Base-by-base conservation (phyloP, 2,329 filamentous ascomycete species). In the Phoma sp. region DNA sequence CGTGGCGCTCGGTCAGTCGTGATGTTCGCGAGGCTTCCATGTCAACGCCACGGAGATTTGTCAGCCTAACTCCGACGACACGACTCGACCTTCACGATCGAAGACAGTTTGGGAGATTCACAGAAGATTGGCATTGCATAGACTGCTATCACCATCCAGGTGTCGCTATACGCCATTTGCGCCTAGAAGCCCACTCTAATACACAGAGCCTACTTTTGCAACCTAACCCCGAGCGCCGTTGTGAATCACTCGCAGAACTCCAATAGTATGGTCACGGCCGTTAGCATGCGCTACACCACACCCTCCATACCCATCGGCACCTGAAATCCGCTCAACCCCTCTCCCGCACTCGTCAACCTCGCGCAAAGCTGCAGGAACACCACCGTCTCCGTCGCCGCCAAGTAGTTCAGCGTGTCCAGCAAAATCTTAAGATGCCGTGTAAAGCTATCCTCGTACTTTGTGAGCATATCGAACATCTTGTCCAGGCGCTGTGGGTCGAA, bases 311-410 rank as follows among this genome's bases (percentile, higher is more conserved):
- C 65, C 64, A 61, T 64, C 2, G 60, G 62, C 29, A 49, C 62
- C 37, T 61, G 57, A 47, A 62, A 71, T 42, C 63, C 72, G 47
- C 32, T 65, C 67, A 68, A 36, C 2, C 90, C 90, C 71, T 93
- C 90, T 56, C 90, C 92, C 11, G 90, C 91, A 54, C 89, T 91
- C 67, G 89, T 93, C 68, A 96, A 72, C 56, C 92, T 79, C 11
- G 92, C 92, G 71, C 92, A 96, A 14, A 99, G 80, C 61, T 93
- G 93, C 58, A 98, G 78, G 61, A 99, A 82, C 15, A 96, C 95
- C 3, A 97, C 93, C 32, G 95, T 98, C 79, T 99, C 95, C 0
- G 95, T 98, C 0, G 95, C 95, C 2, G 95, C 95, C 66, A 97
- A 96, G 75, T 98, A 96, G 67, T 99, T 98, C 59, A 99, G 82